Evolutionary conservation across 352 stramenopile species (phyloP), one percentile per base, ranked within the genome.

Genomic region (Thalassiosira sp.): DNA sequence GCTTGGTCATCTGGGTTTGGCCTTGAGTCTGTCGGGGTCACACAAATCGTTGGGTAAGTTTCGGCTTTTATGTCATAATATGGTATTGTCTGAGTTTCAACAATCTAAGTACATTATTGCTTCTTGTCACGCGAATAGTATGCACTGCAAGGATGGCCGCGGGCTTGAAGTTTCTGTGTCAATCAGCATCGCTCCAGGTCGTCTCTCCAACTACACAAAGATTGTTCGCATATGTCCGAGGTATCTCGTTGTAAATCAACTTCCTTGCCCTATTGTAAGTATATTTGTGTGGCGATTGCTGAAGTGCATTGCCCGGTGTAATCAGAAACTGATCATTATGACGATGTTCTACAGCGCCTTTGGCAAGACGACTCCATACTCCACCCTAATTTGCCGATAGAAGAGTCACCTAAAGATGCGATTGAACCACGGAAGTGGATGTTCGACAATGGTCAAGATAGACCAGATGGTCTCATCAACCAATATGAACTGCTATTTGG

Each of bases 201-300:
- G 89, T 24, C 81, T 96, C 22, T 88, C 86, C 0, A 84, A 89
- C 20, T 96, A 94, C 71, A 96, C 93, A 18, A 97, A 96, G 74
- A 93, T 97, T 57, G 91, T 97, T 10, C 84, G 92, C 24, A 94
- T 97, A 43, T 93, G 84, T 48, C 93, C 93, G 13, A 82, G 91
- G 27, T 95, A 95, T 68, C 71, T 96, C 31, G 54, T 96, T 33
- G 87, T 94, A 48, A 97, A 96, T 74, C 71, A 86, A 58, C 74
- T 96, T 7, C 53, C 72, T 35, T 58, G 59, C 0, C 69, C 90
- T 15, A 86, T 96, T 61, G 74, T 82, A 66, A 74, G 74, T 82
- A 6, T 25, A 10, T 15, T 54, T 51, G 5, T 25, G 54, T 72
- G 72, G 40, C 58, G 88, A 43, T 57, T 68, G 79, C 15, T 80